Evolutionary conservation across 495 filamentous ascomycete genomes (phyloP).

Genomic region (Penicillium pulvis): DNA sequence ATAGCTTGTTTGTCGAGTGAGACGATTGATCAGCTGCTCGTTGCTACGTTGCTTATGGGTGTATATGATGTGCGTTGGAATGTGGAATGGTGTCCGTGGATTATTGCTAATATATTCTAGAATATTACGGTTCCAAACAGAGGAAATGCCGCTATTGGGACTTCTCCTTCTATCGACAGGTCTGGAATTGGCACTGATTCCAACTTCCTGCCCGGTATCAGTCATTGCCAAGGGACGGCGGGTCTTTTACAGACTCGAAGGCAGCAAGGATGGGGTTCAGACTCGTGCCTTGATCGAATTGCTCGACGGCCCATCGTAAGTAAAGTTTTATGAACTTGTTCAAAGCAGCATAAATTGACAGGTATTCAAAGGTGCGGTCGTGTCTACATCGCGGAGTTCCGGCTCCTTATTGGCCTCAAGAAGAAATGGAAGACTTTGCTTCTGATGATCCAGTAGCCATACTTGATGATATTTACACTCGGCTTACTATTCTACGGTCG

Average conservation of each 20-base stretch:
- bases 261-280: conserved; percentile 19
- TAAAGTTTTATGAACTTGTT: background rate
- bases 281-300: conserved; percentile 28
- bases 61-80: conserved; percentile 27
- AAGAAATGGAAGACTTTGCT: conserved; percentile 11
- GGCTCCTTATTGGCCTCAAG: conserved; percentile 23
- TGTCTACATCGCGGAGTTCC: conserved; percentile 6
- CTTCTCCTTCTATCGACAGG: background rate
- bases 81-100: background rate
- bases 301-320: conserved; percentile 9
- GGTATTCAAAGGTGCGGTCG: conserved; percentile 22
- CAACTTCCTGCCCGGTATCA: background rate
- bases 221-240: conserved; percentile 21
- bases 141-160: background rate
- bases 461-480: background rate
- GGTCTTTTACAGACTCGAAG: conserved; percentile 28
- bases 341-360: background rate
- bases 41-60: conserved; percentile 33
- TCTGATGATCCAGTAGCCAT: conserved; percentile 1
- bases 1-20: conserved; percentile 18
- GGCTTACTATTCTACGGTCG: background rate
- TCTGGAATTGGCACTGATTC: background rate
- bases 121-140: conserved; percentile 21
- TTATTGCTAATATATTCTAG: conserved; percentile 1
- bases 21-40: conserved; percentile 31